Evolutionary conservation across 2,329 filamentous ascomycete species (phyloP), one percentile per base, ranked within the genome.

Genomic region (Harringtonia lauricola): DNA sequence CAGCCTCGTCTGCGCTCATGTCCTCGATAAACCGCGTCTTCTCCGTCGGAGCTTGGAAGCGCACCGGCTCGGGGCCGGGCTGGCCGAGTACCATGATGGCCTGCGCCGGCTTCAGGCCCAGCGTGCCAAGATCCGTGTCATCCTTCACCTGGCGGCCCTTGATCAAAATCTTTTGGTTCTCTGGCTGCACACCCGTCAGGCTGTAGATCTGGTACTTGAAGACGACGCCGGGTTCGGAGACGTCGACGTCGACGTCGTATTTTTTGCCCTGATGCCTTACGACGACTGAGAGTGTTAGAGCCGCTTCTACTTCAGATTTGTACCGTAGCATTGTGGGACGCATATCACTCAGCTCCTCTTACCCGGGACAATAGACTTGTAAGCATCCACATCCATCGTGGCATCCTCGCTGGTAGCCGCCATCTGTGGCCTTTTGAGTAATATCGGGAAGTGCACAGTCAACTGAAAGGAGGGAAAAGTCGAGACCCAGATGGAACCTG

Each of bases 121-220:
- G 74, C 55, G 82, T 84, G 52, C 80, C 79, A 62, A 98, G 79
- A 47, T 87, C 81, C 46, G 87, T 86, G 58, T 96, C 88, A 76
- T 98, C 85, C 65, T 95, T 98, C 55, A 98, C 79, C 64, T 94
- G 87, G 51, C 86, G 86, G 51, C 88, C 88, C 66, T 95, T 95
- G 63, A 95, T 79, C 45, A 98, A 68, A 54, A 98, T 86, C 68
- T 96, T 96, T 64, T 98, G 94, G 49, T 90, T 83, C 50, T 94
- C 86, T 51, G 92, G 92, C 61, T 96, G 92, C 58, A 98, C 92
- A 48, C 86, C 88, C 38, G 92, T 98, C 44, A 98, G 71, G 50
- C 89, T 95, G 68, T 83, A 98, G 46, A 98, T 77, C 63, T 96
- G 92, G 58, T 85, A 86, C 64, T 96, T 98, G 71, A 98, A 87